Evolutionary conservation across 2,329 filamentous ascomycete genomes (phyloP).

Genomic region (Ophiosphaerella korrae): DNA sequence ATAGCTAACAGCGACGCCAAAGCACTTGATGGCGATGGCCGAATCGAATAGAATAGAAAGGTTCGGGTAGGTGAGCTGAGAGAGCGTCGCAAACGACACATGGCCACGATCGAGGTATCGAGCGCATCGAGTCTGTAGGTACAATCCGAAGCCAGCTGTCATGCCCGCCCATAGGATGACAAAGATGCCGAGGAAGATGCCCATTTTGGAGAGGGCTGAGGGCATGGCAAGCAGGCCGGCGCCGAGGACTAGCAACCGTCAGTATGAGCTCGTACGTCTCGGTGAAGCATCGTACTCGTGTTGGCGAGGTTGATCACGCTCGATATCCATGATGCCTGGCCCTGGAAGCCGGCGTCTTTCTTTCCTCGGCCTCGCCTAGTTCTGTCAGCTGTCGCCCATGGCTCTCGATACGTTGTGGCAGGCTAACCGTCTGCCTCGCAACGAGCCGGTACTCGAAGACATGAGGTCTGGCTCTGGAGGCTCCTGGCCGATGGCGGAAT

Average conservation of each 20-base stretch:
- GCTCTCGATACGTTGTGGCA: not conserved
- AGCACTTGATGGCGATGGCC: conserved; percentile 97
- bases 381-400: conserved; percentile 23
- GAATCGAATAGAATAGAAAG: conserved; percentile 93
- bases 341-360: conserved; percentile 70
- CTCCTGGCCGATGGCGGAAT: conserved; percentile 51
- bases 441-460: conserved; percentile 49
- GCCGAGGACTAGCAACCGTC: conserved; percentile 72
- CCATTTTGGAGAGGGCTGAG: conserved; percentile 94
- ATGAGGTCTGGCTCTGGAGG: conserved; percentile 48
- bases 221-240: conserved; percentile 95
- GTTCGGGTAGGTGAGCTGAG: conserved; percentile 95
- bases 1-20: conserved; percentile 95
- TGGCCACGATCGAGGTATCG: conserved; percentile 88
- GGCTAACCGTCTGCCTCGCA: conserved; percentile 43
- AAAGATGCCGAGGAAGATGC: conserved; percentile 80
- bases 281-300: conserved; percentile 70
- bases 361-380: conserved; percentile 64
- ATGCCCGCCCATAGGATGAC: conserved; percentile 91
- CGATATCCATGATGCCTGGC: conserved; percentile 85
- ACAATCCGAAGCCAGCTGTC: conserved; percentile 89
- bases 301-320: conserved; percentile 96
- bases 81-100: conserved; percentile 94
- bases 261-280: conserved; percentile 6
- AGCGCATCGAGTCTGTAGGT: conserved; percentile 90